Base-by-base conservation (phyloP, 2,329 filamentous ascomycete species). In the Ophiocordyceps unilateralis region DNA sequence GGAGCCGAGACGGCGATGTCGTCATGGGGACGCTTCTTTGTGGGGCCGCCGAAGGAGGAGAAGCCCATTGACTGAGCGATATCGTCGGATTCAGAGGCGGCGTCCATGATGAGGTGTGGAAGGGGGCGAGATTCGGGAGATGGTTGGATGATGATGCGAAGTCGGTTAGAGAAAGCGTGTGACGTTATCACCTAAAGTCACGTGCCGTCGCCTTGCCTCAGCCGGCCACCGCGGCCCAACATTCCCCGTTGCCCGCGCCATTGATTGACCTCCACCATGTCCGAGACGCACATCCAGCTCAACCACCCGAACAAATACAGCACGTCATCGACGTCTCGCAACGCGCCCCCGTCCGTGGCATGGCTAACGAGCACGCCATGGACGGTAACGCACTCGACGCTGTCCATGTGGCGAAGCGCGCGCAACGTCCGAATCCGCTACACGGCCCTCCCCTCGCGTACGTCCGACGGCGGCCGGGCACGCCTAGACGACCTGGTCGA, bases 391-490 rank as follows among this genome's bases (percentile, higher is more conserved):
- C 80, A 86, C 63, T 83, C 78, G 5, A 84, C 81, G 5, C 74
- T 87, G 11, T 64, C 73, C 48, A 87, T 91, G 81, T 93, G 85
- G 85, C 77, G 77, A 51, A 72, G 74, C 40, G 79, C 82, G 43
- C 79, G 78, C 57, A 91, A 91, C 61, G 83, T 93, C 14, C 72
- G 73, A 53, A 89, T 93, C 57, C 81, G 76, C 28, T 93, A 93
- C 67, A 72, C 62, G 10, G 58, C 70, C 1, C 67, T 83, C 9
- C 54, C 61, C 11, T 46, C 58, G 24, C 24, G 24, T n/a, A 28
- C 11, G 22, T 47, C 58, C 49, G 15, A 47, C 46, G 62, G 66
- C 36, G 63, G 66, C 44, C 57, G 59, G 20, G 44, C 55, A 5
- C 67, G 70, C 45, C 62, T 89, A 47, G 78, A 86, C 57, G 84